phyloP scores from a whole-genome alignment of 805 yeast species.

The Candida nemodendra region DNA sequence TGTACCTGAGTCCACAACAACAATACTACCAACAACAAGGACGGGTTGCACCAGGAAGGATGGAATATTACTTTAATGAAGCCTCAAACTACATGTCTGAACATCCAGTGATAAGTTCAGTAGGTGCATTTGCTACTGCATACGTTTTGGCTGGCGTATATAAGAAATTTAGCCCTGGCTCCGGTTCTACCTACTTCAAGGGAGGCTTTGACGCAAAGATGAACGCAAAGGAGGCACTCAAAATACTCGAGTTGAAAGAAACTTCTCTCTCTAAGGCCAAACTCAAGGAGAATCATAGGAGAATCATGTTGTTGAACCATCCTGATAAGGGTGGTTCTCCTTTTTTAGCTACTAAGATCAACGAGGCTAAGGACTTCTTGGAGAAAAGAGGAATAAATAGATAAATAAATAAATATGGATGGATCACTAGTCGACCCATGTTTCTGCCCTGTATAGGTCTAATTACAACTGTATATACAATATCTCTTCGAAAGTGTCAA shows the following conservation, averaged over 20 bases:
- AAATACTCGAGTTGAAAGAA: conserved; percentile 74
- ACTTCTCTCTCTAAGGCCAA: conserved; percentile 58
- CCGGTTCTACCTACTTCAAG: conserved; percentile 62
- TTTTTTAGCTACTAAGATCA: conserved; percentile 83
- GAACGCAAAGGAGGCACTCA: conserved; percentile 85
- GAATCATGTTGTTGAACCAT: conserved; percentile 83
- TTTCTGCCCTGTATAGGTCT: neutral
- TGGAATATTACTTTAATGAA: conserved; percentile 66
- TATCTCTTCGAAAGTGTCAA: neutral
- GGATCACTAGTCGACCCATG: too few relatives aligned
- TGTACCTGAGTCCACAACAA: conserved; percentile 19
- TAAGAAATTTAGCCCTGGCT: conserved; percentile 65
- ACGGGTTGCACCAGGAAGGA: conserved; percentile 34
- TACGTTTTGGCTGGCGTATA: conserved; percentile 67
- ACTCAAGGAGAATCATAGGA: conserved; percentile 77
- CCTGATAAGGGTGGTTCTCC: conserved; percentile 96
- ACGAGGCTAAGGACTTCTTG: conserved; percentile 84
- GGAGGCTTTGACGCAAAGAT: conserved; percentile 94
- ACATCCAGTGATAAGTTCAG: conserved; percentile 73
- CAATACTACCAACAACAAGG: conserved; percentile 25
- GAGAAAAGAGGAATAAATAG: conserved; percentile 51
- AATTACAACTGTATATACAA: neutral
- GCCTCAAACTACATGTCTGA: conserved; percentile 58
- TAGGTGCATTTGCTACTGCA: conserved; percentile 64
- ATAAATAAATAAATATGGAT: neutral